phyloP scores from a whole-genome alignment of 2,329 filamentous ascomycete species.

The Fusarium sp. region DNA sequence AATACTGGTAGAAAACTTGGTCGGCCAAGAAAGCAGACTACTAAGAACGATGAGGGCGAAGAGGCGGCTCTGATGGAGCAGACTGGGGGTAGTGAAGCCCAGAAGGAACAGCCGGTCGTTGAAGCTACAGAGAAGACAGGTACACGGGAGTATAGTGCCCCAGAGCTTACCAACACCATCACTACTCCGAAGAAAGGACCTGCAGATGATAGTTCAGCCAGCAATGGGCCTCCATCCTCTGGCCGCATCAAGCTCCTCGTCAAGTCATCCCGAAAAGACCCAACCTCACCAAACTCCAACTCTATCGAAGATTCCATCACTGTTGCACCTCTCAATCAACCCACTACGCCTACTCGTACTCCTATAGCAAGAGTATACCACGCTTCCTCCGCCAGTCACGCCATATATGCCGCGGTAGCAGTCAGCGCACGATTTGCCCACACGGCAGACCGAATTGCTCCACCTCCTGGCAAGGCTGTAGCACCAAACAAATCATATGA shows the following conservation, averaged over 20 bases:
- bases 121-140: not conserved
- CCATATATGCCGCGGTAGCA: not conserved
- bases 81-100: not conserved
- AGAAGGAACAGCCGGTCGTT: not conserved
- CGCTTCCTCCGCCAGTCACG: not conserved
- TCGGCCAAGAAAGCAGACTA: constrained; percentile 7
- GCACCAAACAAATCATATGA: not conserved
- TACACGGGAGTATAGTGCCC: not conserved
- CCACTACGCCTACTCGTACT: too few species aligned
- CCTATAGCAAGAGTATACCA: not conserved
- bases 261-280: not conserved
- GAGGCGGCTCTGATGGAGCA: not conserved
- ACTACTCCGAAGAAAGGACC: not conserved
- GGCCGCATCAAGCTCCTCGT: constrained; percentile 19
- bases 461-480: not conserved
- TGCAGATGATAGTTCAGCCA: not conserved
- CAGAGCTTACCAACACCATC: not conserved
- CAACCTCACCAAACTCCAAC: not conserved
- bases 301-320: not conserved
- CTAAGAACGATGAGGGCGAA: not conserved
- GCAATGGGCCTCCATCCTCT: constrained; percentile 1
- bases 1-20: not conserved
- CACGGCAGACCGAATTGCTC: not conserved
- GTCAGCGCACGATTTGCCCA: not conserved
- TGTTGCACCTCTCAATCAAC: not conserved